Evolutionary conservation across 2,329 filamentous ascomycete species (phyloP), one percentile per base, ranked within the genome.

Genomic region (Cercospora sp.): DNA sequence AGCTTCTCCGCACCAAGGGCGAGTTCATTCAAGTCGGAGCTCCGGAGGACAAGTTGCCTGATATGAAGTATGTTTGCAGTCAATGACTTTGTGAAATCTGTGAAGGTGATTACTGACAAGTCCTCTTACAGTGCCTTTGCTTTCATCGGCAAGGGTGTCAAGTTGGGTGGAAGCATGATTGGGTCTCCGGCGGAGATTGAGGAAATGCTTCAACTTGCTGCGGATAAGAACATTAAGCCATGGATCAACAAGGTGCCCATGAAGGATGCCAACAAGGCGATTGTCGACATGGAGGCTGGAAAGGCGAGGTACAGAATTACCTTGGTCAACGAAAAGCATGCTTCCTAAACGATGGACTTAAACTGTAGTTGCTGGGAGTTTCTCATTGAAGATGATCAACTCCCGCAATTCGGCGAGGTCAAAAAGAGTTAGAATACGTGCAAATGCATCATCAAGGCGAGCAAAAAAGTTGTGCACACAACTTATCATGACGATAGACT

Each of bases 1-100:
- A 79, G 13, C 81, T 92, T 8, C 81, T 92, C 36, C 82, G 84
- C 67, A 79, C 83, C 16, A 84, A 87, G 60, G 89, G 90, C 5
- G 82, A 82, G 13, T 88, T 91, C 72, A 84, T 91, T 66, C 88
- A 91, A 78, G 84, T 92, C 60, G 90, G 89, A 30, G 86, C 86
- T 1, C 90, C 90, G 0, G 90, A 92, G 74, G 79, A 83, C 78
- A 79, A 79, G 63, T 72, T 84, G 2, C 87, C 86, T 2, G 79
- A 80, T 5, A 82, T 91, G 73, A 64, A 58, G 55, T 59, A 33
- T 20, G 55, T 33, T 23, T 59, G 16, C 3, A 2, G 85, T 0
- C 89, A 26, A 6, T 13, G 90, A 0, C 90, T 92, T 73, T 78
- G 82, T 77, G 78, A 79, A 61, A 71, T 84, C 1, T 87, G 86